Evolutionary conservation across 257 asterid species (phyloP).

Genomic region (Fraxinus cuspidata): DNA sequence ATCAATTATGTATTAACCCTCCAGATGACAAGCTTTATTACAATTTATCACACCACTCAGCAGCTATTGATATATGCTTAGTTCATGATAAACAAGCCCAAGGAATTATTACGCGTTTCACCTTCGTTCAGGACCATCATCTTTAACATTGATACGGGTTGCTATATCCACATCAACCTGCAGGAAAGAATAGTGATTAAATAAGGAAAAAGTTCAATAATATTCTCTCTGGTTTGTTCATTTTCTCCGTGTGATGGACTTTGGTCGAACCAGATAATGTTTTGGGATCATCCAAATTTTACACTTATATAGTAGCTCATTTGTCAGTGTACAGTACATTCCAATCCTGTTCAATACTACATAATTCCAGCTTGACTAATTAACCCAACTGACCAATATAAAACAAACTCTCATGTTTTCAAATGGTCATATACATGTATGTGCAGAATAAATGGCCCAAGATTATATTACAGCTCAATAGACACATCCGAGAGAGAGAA

Average conservation of each 20-base stretch:
- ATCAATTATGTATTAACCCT: slow-evolving; percentile 4
- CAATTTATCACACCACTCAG: not conserved
- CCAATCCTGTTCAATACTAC: too few species aligned
- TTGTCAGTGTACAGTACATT: too few species aligned
- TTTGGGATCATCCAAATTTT: not conserved
- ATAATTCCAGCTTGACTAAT: not conserved
- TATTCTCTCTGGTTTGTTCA: not conserved
- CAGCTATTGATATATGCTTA: not conserved
- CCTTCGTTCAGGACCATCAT: slow-evolving; percentile 73
- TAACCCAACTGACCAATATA: not conserved
- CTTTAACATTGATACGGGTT: slow-evolving; percentile 61
- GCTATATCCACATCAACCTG: slow-evolving; percentile 83
- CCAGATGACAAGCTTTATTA: not conserved
- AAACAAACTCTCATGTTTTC: not conserved
- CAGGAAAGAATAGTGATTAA: slow-evolving; percentile 11
- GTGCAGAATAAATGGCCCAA: not conserved
- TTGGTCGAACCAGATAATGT: not conserved
- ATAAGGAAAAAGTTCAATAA: not conserved
- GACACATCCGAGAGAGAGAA: not conserved
- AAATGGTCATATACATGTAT: too few species aligned
- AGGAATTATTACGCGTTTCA: slow-evolving; percentile 16
- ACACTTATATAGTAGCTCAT: too few species aligned
- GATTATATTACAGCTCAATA: not conserved
- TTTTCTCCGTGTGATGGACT: not conserved
- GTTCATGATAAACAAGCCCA: not conserved